Base-by-base conservation (phyloP, 75 land plant genomes). In the Sequoiadendron giganteum region DNA sequence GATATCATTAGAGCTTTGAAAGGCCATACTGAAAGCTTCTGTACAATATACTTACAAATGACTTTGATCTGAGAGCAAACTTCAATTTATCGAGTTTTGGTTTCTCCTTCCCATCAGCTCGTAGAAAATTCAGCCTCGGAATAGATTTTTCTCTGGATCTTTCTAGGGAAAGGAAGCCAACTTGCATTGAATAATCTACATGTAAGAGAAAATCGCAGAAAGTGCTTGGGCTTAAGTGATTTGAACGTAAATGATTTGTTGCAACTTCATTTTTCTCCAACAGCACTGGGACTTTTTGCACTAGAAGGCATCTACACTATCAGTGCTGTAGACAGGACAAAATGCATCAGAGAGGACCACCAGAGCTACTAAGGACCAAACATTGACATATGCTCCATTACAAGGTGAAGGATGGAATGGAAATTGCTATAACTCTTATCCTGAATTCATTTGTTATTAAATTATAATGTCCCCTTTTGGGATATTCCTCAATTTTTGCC, bases 1-100 rank as follows among this genome's bases (percentile, higher is more conserved):
- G 88, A 84, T 94, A 96, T 89, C n/a, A 85, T 84, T 90, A 93
- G 78, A 92, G 95, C 58, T 93, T 92, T 85, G 93, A 91, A 80
- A 93, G 85, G 39, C 85, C 75, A 48, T 96, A 94, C 90, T 89
- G 83, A 73, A 85, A 86, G 80, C 45, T 94, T 80, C 78, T 94
- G 87, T 94, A 95, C 1, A 86, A 86, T 76, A 90, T 95, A 93
- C 86, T 93, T 7, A 88, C 88, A 79, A 89, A 94, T 87, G 96
- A 95, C 77, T 86, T 95, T 21, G 94, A 92, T 75, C 89, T 95
- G 10, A 92, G 87, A 88, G 94, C 90, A 85, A 90, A 88, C 39
- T 13, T 95, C 70, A 86, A 91, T 83, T 91, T 42, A 83, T 90
- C 48, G 95, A 95, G 19, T 93, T 95, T 86, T 95, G 28, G 91